phyloP scores from a whole-genome alignment of 768 basidiomycete genomes.

The Suillus plorans region DNA sequence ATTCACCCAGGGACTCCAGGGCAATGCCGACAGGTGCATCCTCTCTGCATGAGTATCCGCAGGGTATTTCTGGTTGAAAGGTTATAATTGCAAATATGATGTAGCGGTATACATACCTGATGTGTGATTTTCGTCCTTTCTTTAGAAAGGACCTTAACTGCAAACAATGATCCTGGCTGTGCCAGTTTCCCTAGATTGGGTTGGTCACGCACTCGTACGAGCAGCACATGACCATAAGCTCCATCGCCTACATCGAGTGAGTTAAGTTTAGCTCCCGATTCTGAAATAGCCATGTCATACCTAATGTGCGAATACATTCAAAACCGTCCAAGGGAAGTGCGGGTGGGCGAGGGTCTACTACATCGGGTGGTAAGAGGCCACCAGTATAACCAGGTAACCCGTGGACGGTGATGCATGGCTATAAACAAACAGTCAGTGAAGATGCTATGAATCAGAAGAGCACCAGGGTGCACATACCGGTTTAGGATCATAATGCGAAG shows the following conservation, averaged over 20 bases:
- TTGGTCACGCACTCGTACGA: conserved; percentile 36
- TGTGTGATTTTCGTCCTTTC: conserved; percentile 33
- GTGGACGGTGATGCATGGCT: conserved; percentile 19
- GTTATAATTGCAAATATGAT: conserved; percentile 3
- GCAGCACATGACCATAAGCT: conserved; percentile 40
- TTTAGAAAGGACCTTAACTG: conserved; percentile 45
- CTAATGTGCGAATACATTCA: conserved; percentile 42
- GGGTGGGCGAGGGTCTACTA: conserved; percentile 37
- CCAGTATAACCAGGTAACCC: conserved; percentile 10
- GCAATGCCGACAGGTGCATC: conserved; percentile 36
- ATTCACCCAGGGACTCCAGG: conserved; percentile 55
- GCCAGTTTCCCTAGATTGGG: conserved; percentile 31
- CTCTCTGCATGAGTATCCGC: conserved; percentile 42
- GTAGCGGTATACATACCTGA: conserved; percentile 19
- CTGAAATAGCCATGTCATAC: conserved; percentile 19
- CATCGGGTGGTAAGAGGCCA: conserved; percentile 19
- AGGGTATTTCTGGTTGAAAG: conserved; percentile 21
- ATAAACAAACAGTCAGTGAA: conserved; percentile 6
- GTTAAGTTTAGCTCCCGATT: background rate
- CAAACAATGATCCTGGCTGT: conserved; percentile 38
- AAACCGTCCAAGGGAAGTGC: conserved; percentile 38
- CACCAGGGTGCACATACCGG: background rate
- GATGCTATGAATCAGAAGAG: background rate
- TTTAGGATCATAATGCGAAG: background rate
- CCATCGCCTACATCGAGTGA: conserved; percentile 38